Evolutionary conservation across 2,329 filamentous ascomycete species (phyloP), one percentile per base, ranked within the genome.

Genomic region (Exophiala alcalophila): DNA sequence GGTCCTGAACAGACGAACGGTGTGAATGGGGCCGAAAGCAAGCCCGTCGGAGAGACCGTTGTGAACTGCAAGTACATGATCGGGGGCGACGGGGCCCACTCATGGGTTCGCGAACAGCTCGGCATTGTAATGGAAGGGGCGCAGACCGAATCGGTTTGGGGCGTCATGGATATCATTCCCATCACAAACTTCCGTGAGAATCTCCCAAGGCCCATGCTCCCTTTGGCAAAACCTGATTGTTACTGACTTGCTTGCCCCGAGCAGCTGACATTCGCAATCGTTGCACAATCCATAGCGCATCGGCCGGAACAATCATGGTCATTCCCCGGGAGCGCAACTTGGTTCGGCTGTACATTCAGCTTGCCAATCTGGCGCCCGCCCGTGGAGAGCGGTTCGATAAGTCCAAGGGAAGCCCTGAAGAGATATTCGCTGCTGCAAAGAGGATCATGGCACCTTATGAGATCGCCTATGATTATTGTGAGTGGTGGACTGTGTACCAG

Each of bases 51-150:
- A 11, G 44, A 43, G 18, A 44, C 51, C 28, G 34, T 34, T 12
- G 41, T 54, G 4, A 46, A 40, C 16, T 48, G 45, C 3, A 54
- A 52, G 28, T 51, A 83, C 49, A 68, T 86, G 20, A 69, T 87
- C 3, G 83, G 82, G 0, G 81, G 77, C 30, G 83, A 86, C 50
- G 83, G 83, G 0, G 82, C 83, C 0, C 80, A 82, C 55, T 80
- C 74, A 41, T 84, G 80, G 78, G 78, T 77, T 0, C 66, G 83
- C 25, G 69, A 71, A 39, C 70, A 77, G 41, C 64, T 85, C 1
- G 75, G 76, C 0, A 73, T 78, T 21, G 66, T 72, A 23, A 65
- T 81, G 30, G 67, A 76, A 36, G 78, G 78, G 4, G 77, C 79
- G 35, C 71, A 69, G 16, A 67, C 64, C 1, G 65, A 70, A 41